phyloP scores from a whole-genome alignment of 148 eudicot genomes.

The Arctostaphylos glauca region DNA sequence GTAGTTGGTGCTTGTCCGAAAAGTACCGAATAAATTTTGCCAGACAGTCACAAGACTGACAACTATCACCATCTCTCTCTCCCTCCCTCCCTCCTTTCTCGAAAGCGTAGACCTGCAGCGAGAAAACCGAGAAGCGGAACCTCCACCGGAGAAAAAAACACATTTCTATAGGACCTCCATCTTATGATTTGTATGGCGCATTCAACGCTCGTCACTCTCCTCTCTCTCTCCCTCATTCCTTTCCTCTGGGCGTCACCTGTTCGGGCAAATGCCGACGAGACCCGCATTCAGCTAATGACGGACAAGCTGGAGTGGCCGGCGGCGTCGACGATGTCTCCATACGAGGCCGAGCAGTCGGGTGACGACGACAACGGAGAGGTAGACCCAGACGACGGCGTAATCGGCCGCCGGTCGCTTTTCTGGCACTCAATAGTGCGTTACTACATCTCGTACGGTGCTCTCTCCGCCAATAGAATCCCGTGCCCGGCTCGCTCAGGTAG shows the following conservation, averaged over 20 bases:
- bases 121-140: no score
- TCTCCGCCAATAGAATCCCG: conserved; percentile 65
- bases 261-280: not conserved
- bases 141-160: no score
- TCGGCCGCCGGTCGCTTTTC: conserved; percentile 44
- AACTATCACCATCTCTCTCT: not conserved
- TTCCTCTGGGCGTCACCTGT: conserved; percentile 1
- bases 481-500: conserved; percentile 86
- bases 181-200: conserved; percentile 8
- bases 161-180: not conserved
- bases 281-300: not conserved
- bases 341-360: not conserved
- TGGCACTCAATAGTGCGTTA: conserved; percentile 44
- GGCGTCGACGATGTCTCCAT: not conserved
- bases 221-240: not conserved
- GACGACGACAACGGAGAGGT: not conserved
- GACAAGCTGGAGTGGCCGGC: conserved; percentile 23
- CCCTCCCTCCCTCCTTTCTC: not conserved
- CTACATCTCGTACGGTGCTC: conserved; percentile 82
- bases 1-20: not conserved
- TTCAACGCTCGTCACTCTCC: not conserved
- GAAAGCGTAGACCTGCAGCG: no score
- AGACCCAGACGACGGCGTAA: not conserved
- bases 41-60: not conserved
- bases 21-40: not conserved